Base-by-base conservation (phyloP, 2,329 filamentous ascomycete species). In the Neoscytalidium dimidiatum region DNA sequence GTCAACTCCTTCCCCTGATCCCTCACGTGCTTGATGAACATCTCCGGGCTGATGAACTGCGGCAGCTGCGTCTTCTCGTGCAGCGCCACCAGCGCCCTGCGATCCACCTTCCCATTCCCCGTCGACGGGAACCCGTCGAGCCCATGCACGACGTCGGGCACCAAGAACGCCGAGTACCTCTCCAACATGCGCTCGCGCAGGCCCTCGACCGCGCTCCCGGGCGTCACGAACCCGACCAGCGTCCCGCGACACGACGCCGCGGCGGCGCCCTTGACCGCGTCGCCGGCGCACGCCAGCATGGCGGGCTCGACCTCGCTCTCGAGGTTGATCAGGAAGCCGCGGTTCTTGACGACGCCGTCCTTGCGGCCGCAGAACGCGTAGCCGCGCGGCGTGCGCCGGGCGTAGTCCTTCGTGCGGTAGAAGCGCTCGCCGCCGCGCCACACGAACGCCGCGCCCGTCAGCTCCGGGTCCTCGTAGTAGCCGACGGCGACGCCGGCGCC, bases 401-500 rank as follows among this genome's bases (percentile, higher is more conserved):
- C 66, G 23, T 56, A 28, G 44, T 66, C 65, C 3, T 33, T 35
- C 3, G 62, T 66, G 13, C 44, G 35, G 62, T 66, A 66, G 9
- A 46, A 48, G 3, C 51, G 64, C 68, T 66, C 28, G 68, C 64
- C 43, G 67, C 69, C 21, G 74, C 67, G 11, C 71, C 67, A 7
- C 58, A 78, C 75, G 65, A 77, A 79, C 0, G 76, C 74, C 28
- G 76, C 38, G 4, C 11, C 33, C 11, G 62, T 66, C 29, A 51
- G 43, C n/a, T 31, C 44, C 11, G 61, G 28, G 26, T 73, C 68
- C 11, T 70, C 70, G 9, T 71, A 60, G 66, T 77, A 77, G 0
- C 75, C 75, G 44, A 74, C 72, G 1, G 77, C 79, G 8, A 82
- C 75, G 31, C 78, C 85, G 0, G 84, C 84, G 0, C 86, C 86